A percentile compares a stretch with the other conserved stretches of the same genome.
These are phyloP conservation scores for Geotrichum fermentans DNA, from an alignment of 1,139 yeast species.

Conservation along the genomic window DNA sequence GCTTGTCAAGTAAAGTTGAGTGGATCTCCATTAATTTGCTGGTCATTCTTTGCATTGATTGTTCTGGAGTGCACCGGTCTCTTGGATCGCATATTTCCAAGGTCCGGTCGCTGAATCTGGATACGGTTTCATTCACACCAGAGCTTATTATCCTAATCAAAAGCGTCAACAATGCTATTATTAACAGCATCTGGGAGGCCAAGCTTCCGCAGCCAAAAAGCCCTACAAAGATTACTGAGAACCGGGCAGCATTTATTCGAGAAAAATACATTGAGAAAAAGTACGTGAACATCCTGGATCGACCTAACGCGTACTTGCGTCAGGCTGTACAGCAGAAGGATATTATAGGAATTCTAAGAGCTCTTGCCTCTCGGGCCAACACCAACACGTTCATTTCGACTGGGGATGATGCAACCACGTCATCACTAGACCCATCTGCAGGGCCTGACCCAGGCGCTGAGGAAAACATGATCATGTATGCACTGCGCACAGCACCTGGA, in stretches of 20 bases:
- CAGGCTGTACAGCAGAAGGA: slow-evolving; percentile 36
- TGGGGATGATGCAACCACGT: slow-evolving; percentile 8
- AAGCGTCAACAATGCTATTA: slow-evolving; percentile 59
- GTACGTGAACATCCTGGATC: slow-evolving; percentile 34
- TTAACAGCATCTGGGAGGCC: slow-evolving; percentile 56
- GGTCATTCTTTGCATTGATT: slow-evolving; percentile 71
- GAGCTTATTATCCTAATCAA: slow-evolving; percentile 57
- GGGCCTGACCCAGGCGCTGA: slow-evolving; percentile 8
- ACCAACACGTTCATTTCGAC: slow-evolving; percentile 33
- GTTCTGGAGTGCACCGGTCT: slow-evolving; percentile 73
- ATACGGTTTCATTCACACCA: slow-evolving; percentile 56
- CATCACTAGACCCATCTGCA: no score
- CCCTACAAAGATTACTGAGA: slow-evolving; percentile 30
- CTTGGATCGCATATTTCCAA: slow-evolving; percentile 69
- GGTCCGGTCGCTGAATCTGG: slow-evolving; percentile 78
- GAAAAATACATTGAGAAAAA: slow-evolving; percentile 42
- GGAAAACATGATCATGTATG: slow-evolving; percentile 33
- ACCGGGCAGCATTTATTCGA: slow-evolving; percentile 39
- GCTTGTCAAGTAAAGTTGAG: slow-evolving; percentile 57
- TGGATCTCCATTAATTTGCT: slow-evolving; percentile 82
- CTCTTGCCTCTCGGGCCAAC: slow-evolving; percentile 43
- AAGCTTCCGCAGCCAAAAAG: slow-evolving; percentile 45
- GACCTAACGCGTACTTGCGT: slow-evolving; percentile 38
- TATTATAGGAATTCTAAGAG: slow-evolving; percentile 33
- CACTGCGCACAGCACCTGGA: slow-evolving; percentile 29